phyloP scores from a whole-genome alignment of 495 filamentous ascomycete species.

The Venustampulla echinocandica region DNA sequence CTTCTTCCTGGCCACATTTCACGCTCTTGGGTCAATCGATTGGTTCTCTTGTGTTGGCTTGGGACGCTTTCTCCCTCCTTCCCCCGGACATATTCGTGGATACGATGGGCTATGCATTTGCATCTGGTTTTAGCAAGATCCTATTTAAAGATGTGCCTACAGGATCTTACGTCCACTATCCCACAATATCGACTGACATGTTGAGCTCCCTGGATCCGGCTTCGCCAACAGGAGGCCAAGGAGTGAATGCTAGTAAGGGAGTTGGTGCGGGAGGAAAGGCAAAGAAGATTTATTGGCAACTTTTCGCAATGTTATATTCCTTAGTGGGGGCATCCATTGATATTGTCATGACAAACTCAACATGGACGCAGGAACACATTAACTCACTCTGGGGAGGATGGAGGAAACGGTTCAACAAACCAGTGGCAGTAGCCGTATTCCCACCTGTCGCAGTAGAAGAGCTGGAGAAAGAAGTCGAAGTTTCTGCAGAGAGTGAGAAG shows the following conservation, averaged over 20 bases:
- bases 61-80: conserved; percentile 85
- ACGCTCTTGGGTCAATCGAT: conserved; percentile 90
- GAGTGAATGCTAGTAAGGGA: conserved; percentile 75
- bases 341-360: conserved; percentile 92
- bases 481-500: conserved; percentile 56
- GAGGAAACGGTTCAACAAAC: conserved; percentile 33
- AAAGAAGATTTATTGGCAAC: conserved; percentile 77
- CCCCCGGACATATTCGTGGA: conserved; percentile 93
- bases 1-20: conserved; percentile 81
- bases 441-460: conserved; percentile 86
- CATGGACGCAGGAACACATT: conserved; percentile 87
- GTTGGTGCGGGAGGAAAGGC: conserved; percentile 52
- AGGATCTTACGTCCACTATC: conserved; percentile 93
- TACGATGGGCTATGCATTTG: conserved; percentile 97
- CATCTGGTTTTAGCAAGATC: conserved; percentile 69
- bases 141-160: conserved; percentile 78
- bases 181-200: conserved; percentile 98
- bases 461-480: conserved; percentile 59
- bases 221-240: conserved; percentile 49
- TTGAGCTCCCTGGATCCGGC: conserved; percentile 66
- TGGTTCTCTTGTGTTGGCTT: conserved; percentile 77
- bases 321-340: conserved; percentile 74
- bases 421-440: conserved; percentile 57
- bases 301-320: conserved; percentile 75
- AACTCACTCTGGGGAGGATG: conserved; percentile 64